Conservation (phyloP, 2,329 filamentous ascomycete genomes). For the Apiospora marii region DNA sequence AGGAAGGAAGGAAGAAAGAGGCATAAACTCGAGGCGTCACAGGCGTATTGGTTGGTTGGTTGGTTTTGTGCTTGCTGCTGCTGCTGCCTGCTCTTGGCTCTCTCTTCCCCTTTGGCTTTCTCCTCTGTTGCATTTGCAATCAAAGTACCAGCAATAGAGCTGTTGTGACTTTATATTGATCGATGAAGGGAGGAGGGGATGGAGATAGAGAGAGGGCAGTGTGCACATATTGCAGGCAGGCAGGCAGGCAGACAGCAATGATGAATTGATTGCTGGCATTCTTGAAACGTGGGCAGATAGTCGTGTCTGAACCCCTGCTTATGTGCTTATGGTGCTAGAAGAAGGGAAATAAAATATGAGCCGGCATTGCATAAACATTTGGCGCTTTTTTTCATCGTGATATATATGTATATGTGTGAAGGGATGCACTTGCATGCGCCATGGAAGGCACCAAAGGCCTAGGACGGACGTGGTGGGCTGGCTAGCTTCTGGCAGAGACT, state of each 20-base stretch:
- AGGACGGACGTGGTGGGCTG: not conserved
- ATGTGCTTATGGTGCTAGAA: not conserved
- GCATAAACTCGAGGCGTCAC: conserved; percentile 18
- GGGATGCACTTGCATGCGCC: not conserved
- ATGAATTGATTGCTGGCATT: not conserved
- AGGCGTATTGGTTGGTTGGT: conserved; percentile 4
- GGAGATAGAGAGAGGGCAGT: not conserved
- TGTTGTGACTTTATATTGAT: not conserved
- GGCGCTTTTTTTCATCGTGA: not conserved
- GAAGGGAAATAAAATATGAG: conserved; percentile 12
- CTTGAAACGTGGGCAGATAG: conserved; percentile 4
- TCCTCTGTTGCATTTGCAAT: not conserved
- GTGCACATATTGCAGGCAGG: not conserved
- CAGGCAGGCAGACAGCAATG: not conserved
- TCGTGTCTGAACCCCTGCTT: not conserved
- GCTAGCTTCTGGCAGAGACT: too few species aligned
- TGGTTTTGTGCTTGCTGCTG: not conserved
- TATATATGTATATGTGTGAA: not conserved
- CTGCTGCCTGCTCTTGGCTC: not conserved
- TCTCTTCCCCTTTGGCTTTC: not conserved
- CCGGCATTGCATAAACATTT: conserved; percentile 6
- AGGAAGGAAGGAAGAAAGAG: conserved; percentile 1
- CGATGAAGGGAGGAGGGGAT: not conserved
- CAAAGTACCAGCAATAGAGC: not conserved
- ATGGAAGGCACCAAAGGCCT: not conserved